phyloP scores from a whole-genome alignment of 2,329 filamentous ascomycete genomes.

The Aspergillus quadrilineatus region DNA sequence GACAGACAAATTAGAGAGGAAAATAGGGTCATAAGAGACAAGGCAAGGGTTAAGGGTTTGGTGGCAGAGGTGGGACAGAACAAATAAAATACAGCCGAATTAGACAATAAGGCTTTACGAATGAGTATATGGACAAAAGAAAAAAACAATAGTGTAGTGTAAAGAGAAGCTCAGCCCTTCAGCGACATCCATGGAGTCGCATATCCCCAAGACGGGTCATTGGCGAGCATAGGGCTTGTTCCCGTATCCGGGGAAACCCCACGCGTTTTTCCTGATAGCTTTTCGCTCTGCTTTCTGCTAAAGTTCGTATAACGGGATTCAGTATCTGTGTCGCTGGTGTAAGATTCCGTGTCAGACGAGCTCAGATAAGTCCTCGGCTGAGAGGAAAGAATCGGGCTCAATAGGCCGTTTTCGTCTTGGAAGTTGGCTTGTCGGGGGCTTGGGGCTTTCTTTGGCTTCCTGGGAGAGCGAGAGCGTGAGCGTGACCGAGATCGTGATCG shows the following conservation, averaged over 20 bases:
- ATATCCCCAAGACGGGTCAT: slow-evolving; percentile 22
- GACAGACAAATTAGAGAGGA: background rate
- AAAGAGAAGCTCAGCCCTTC: background rate
- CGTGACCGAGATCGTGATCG: slow-evolving; percentile 2
- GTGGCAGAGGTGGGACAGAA: background rate
- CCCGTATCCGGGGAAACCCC: slow-evolving; percentile 15
- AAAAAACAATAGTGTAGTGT: background rate
- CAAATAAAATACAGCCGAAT: slow-evolving; percentile 1
- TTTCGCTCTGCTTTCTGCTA: background rate
- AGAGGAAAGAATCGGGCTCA: slow-evolving; percentile 11
- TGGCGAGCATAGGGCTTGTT: slow-evolving; percentile 9
- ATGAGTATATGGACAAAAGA: slow-evolving; percentile 2
- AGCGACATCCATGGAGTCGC: slow-evolving; percentile 2
- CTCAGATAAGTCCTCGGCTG: slow-evolving; percentile 9
- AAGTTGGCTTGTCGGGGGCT: background rate
- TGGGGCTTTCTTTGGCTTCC: background rate
- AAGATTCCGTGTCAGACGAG: slow-evolving; percentile 11
- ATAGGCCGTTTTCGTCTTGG: slow-evolving; percentile 7
- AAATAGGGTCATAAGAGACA: background rate
- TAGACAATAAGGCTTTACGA: background rate
- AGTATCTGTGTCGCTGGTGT: slow-evolving; percentile 21
- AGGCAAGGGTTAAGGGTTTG: background rate
- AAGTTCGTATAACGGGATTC: slow-evolving; percentile 13
- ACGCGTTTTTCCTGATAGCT: slow-evolving; percentile 6
- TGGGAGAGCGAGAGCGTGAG: background rate